A percentile compares a stretch with the other conserved stretches of the same genome.
Conservation (phyloP, 768 basidiomycete genomes). For the Rossbeevera mucosa region DNA sequence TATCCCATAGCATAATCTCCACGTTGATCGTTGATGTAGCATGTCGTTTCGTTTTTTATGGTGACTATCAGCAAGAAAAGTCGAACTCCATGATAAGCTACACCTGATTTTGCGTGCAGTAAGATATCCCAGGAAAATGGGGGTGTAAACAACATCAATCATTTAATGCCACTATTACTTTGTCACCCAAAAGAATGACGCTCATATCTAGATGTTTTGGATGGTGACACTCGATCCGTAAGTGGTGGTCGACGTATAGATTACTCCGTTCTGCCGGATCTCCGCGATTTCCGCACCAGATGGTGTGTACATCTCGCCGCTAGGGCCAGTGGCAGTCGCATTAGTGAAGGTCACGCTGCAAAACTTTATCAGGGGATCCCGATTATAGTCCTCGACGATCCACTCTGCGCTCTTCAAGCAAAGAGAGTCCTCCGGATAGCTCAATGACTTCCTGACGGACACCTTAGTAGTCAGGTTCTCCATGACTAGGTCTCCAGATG, state of each 20-base stretch:
- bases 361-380: slow-evolving; percentile 14
- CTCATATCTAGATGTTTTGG: slow-evolving; percentile 2
- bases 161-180: background rate
- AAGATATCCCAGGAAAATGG: background rate
- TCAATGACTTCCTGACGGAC: slow-evolving; percentile 3
- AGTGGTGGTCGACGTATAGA: slow-evolving; percentile 12
- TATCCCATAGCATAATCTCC: background rate
- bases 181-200: background rate
- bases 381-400: slow-evolving; percentile 22
- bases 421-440: slow-evolving; percentile 13
- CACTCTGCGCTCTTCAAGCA: slow-evolving; percentile 19
- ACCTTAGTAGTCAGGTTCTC: slow-evolving; percentile 18
- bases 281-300: slow-evolving; percentile 7
- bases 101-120: too few species aligned
- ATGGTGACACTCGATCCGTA: slow-evolving; percentile 1
- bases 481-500: slow-evolving; percentile 13
- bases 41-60: background rate
- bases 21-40: background rate
- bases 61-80: background rate
- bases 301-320: slow-evolving; percentile 6
- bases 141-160: background rate
- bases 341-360: slow-evolving; percentile 16
- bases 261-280: slow-evolving; percentile 6
- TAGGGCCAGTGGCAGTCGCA: slow-evolving; percentile 7
- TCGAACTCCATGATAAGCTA: background rate